Percentiles rank a stretch among this genome's conserved stretches.
Conservation (phyloP, 768 basidiomycete genomes). For the Dacryopinax primogenitus region DNA sequence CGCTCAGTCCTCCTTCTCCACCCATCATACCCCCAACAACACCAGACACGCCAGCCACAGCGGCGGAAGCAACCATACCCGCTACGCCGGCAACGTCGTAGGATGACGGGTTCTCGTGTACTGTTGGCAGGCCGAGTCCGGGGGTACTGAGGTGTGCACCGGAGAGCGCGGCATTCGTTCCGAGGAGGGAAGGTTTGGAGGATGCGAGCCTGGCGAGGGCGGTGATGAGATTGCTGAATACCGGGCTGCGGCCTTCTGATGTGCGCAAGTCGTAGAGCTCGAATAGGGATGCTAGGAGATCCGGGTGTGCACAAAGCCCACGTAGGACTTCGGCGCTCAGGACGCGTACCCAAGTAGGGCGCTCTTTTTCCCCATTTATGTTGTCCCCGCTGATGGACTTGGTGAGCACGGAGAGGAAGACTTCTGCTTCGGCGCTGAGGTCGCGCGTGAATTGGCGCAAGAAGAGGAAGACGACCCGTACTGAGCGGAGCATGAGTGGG, state of each 20-base stretch:
- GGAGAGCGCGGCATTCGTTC: conserved; percentile 61
- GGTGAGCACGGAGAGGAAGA: conserved; percentile 53
- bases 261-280: conserved; percentile 53
- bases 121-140: not conserved
- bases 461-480: conserved; percentile 84
- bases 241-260: conserved; percentile 31
- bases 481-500: conserved; percentile 78
- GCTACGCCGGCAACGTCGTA: conserved; percentile 11
- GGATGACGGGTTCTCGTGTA: not conserved
- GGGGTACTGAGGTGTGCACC: conserved; percentile 41
- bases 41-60: conserved; percentile 12
- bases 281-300: conserved; percentile 69
- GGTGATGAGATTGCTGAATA: conserved; percentile 65
- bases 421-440: conserved; percentile 70
- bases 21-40: conserved; percentile 6
- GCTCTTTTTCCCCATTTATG: conserved; percentile 17
- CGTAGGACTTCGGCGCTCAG: conserved; percentile 86
- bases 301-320: conserved; percentile 70
- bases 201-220: conserved; percentile 77
- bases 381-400: conserved; percentile 31
- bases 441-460: conserved; percentile 81
- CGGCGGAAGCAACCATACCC: conserved; percentile 17
- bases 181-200: conserved; percentile 76
- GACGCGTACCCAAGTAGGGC: conserved; percentile 75
- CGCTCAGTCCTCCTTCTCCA: not conserved